Base-by-base conservation (phyloP, 345 rosid genomes). In the Brassica cretica region DNA sequence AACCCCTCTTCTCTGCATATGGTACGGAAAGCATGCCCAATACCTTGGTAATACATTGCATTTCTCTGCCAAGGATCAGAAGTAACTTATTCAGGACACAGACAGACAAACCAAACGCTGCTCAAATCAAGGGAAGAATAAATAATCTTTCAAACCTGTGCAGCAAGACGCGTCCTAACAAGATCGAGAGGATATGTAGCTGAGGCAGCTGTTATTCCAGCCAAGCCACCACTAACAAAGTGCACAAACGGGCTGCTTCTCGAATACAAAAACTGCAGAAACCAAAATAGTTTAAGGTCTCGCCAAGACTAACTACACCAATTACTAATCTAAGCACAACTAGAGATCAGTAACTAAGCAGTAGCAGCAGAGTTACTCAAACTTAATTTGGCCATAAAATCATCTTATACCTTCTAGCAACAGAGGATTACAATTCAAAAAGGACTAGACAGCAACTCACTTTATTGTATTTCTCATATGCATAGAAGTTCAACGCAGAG, bases 111-210 rank as follows among this genome's bases (percentile, higher is more conserved):
- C 35, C 29, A 72, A 68, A 72, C 16, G 14, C 15, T 59, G 41
- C 64, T 55, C 58, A 60, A 37, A 30, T 30, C 41, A 72, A 72
- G 8, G 51, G 58, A 51, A 51, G 19, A 51, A 44, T 10, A 41
- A 0, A 37, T 7, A 44, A 39, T 2, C 46, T 37, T 37, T 11
- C 58, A 51, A 66, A 91, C 98, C 98, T 93, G 97, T 29, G 97
- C 99, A 68, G 99, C 91, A 41, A 95, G 93, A 60, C 97, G 96
- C 5, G 99, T 93, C 89, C 96, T 88, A 59, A 95, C 91, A 68
- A 91, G 99, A 87, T 95, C 99, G 58, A 95, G 77, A 16, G 99
- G 99, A 82, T 95, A 95, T 5, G 93, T 89, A 53, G 87, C 91
- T 27, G 94, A 84, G 68, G 93, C 98, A 68, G 99, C 97, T 68